Conservation (phyloP, 495 filamentous ascomycete species). For the Aspergillus egyptiacus region DNA sequence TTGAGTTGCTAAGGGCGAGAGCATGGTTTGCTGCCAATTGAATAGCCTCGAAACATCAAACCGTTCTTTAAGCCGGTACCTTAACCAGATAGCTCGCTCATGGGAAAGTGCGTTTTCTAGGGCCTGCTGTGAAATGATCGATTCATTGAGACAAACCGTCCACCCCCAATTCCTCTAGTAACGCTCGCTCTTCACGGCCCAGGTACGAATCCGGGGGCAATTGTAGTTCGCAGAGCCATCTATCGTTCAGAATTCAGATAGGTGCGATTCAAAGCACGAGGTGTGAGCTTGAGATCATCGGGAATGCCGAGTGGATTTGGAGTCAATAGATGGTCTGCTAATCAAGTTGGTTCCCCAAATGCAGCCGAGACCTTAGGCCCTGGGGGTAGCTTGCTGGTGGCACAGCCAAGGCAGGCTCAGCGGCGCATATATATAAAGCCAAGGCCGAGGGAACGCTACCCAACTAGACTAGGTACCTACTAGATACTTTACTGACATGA, state of each 20-base stretch:
- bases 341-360: too few species aligned
- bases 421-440: too few species aligned
- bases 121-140: slow-evolving; percentile 1
- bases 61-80: slow-evolving; percentile 2
- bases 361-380: too few species aligned
- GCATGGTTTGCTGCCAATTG: background rate
- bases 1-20: background rate
- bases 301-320: background rate
- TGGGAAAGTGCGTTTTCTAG: background rate
- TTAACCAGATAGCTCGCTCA: slow-evolving; percentile 3
- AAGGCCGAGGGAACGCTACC: too few species aligned
- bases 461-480: too few species aligned
- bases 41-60: slow-evolving; percentile 4
- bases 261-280: too few species aligned
- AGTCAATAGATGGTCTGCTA: too few species aligned
- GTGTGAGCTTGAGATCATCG: too few species aligned
- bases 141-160: slow-evolving; percentile 5
- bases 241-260: background rate
- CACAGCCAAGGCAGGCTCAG: too few species aligned
- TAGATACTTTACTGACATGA: too few species aligned
- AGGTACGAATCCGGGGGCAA: background rate
- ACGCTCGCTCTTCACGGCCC: slow-evolving; percentile 2
- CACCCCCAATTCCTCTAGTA: background rate
- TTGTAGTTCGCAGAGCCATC: background rate
- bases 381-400: too few species aligned